These are phyloP conservation scores for Aureobasidium musti DNA, from an alignment of 2,329 filamentous ascomycete species.

Conservation along the genomic window DNA sequence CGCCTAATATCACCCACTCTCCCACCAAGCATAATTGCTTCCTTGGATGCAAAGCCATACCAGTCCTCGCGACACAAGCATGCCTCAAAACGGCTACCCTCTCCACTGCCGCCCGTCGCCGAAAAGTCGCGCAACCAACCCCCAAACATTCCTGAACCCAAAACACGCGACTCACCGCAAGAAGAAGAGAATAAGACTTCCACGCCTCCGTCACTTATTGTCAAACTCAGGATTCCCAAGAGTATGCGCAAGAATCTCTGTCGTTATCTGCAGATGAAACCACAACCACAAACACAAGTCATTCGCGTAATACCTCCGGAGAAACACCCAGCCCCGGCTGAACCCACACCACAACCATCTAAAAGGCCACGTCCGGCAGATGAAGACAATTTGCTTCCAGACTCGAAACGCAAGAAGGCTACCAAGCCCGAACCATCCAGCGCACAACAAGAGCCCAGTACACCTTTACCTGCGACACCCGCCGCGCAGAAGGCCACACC, in stretches of 20 bases:
- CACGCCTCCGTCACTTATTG: constrained; percentile 18
- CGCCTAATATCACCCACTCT: constrained; percentile 59
- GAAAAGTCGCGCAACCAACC: constrained; percentile 21
- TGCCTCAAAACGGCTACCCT: constrained; percentile 18
- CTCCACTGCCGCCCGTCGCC: background rate
- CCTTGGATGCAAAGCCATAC: constrained; percentile 41
- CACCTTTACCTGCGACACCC: background rate
- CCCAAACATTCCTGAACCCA: constrained; percentile 1
- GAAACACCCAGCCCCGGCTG: constrained; percentile 9
- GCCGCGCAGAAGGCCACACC: constrained; percentile 34
- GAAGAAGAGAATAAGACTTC: background rate
- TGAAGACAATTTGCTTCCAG: constrained; percentile 31
- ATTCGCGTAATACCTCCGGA: constrained; percentile 24
- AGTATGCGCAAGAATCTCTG: constrained; percentile 22
- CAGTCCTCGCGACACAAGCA: constrained; percentile 12
- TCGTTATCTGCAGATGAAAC: constrained; percentile 28
- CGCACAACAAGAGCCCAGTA: constrained; percentile 1
- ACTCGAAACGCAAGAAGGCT: constrained; percentile 37
- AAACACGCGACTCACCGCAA: constrained; percentile 25
- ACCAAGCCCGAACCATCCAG: background rate
- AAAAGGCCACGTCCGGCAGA: constrained; percentile 29
- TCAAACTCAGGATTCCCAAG: constrained; percentile 30
- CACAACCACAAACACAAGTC: constrained; percentile 10
- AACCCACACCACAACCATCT: constrained; percentile 16
- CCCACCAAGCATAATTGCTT: constrained; percentile 57